Evolutionary conservation across 2,329 filamentous ascomycete genomes (phyloP).

Genomic region (Coniochaeta hoffmannii): DNA sequence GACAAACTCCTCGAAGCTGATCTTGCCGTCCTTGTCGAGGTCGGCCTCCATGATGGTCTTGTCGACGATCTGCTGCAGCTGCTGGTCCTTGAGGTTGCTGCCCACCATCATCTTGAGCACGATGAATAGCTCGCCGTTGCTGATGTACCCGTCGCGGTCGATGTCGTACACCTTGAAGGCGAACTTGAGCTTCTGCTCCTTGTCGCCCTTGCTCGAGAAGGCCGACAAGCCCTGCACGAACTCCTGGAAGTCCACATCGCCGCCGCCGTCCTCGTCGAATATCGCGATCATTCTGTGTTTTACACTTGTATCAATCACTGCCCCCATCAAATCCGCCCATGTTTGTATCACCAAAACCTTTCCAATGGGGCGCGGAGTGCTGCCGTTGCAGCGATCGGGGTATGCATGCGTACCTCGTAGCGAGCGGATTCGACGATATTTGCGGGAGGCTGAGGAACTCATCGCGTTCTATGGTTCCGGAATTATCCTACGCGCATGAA

Average conservation of each 20-base stretch:
- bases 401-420: conserved; percentile 72
- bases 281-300: conserved; percentile 86
- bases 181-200: conserved; percentile 96
- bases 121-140: conserved; percentile 97
- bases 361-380: not conserved
- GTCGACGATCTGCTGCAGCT: conserved; percentile 98
- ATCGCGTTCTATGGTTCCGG: conserved; percentile 95
- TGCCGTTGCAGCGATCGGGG: not conserved
- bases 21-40: conserved; percentile 90
- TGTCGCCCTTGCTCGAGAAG: conserved; percentile 97
- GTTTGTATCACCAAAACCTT: too few species aligned
- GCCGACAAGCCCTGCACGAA: conserved; percentile 91
- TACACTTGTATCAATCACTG: not conserved
- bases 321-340: not conserved
- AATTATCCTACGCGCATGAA: conserved; percentile 67
- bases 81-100: conserved; percentile 97
- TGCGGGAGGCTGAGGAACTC: conserved; percentile 96
- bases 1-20: conserved; percentile 97
- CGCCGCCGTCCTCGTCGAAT: conserved; percentile 96
- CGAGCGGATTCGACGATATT: conserved; percentile 95
- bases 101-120: conserved; percentile 99
- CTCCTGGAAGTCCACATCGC: conserved; percentile 97
- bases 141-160: conserved; percentile 96
- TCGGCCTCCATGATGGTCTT: conserved; percentile 99
- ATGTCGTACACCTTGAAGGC: conserved; percentile 99